Evolutionary conservation across 768 basidiomycete genomes (phyloP).

Genomic region (Lactarius sp.): DNA sequence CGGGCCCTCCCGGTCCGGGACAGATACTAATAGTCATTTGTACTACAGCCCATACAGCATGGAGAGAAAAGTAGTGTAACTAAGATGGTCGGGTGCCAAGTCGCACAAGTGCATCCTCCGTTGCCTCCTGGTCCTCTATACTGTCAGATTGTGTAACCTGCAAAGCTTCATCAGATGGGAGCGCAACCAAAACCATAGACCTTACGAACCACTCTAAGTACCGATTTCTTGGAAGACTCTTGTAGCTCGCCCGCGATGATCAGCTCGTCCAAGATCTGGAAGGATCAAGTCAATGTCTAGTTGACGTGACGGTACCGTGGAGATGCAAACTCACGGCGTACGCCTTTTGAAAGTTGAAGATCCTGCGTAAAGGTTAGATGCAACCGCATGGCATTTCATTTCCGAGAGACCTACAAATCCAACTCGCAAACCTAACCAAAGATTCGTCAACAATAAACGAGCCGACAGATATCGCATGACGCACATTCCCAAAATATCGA

Average conservation of each 20-base stretch:
- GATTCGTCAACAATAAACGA: conserved; percentile 1
- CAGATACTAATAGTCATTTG: too few relatives aligned
- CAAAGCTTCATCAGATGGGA: neutral
- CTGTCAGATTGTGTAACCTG: conserved; percentile 83
- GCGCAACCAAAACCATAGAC: neutral
- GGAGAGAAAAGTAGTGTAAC: neutral
- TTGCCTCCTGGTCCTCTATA: conserved; percentile 80
- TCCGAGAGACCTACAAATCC: conserved; percentile 62
- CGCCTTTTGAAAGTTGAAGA: conserved; percentile 97
- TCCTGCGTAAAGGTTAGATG: conserved; percentile 41
- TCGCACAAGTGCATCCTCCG: conserved; percentile 75
- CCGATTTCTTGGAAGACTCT: conserved; percentile 78
- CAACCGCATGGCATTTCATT: neutral
- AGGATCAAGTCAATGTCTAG: neutral
- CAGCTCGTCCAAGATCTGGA: conserved; percentile 83
- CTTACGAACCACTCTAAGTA: conserved; percentile 51
- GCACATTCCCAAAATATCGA: conserved; percentile 81
- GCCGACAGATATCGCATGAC: conserved; percentile 29
- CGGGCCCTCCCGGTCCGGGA: neutral
- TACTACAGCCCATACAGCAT: too few relatives aligned
- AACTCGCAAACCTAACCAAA: conserved; percentile 76
- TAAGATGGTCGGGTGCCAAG: conserved; percentile 56
- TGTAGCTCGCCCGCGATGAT: conserved; percentile 92
- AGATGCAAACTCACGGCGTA: conserved; percentile 54
- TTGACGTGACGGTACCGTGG: neutral